Evolutionary conservation across 2,329 filamentous ascomycete genomes (phyloP).

Genomic region (Epichloe glyceriae): DNA sequence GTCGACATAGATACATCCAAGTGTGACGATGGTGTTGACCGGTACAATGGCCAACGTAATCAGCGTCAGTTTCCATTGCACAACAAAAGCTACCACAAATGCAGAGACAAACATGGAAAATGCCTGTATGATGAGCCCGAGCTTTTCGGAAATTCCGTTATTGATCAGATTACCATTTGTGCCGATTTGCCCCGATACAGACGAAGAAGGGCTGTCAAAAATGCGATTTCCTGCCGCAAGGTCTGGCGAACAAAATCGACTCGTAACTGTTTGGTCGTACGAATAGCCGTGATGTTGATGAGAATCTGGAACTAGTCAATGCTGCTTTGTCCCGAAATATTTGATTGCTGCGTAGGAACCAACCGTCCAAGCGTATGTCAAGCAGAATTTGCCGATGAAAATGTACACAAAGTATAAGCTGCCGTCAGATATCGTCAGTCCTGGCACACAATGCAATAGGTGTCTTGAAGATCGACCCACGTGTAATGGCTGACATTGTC

Average conservation of each 20-base stretch:
- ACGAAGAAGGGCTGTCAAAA: conserved; percentile 35
- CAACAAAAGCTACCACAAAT: conserved; percentile 26
- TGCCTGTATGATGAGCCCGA: conserved; percentile 28
- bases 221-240: conserved; percentile 40
- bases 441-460: background rate
- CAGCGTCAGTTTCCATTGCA: conserved; percentile 30
- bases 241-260: conserved; percentile 24
- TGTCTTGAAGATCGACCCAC: conserved; percentile 16
- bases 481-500: conserved; percentile 32
- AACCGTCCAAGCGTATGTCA: conserved; percentile 44
- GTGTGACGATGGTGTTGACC: conserved; percentile 26
- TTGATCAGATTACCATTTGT: conserved; percentile 35
- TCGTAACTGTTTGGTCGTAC: conserved; percentile 23
- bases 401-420: conserved; percentile 46
- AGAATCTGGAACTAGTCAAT: conserved; percentile 15
- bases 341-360: conserved; percentile 4
- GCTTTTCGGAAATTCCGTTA: conserved; percentile 31
- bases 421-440: background rate
- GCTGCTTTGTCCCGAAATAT: background rate
- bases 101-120: conserved; percentile 26
- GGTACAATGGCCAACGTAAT: conserved; percentile 33
- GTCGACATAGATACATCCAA: conserved; percentile 25
- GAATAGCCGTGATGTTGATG: conserved; percentile 24
- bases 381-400: conserved; percentile 38
- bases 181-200: conserved; percentile 32